Evolutionary conservation across 306 rosid species (phyloP).

Genomic region (Dryas octopetala): DNA sequence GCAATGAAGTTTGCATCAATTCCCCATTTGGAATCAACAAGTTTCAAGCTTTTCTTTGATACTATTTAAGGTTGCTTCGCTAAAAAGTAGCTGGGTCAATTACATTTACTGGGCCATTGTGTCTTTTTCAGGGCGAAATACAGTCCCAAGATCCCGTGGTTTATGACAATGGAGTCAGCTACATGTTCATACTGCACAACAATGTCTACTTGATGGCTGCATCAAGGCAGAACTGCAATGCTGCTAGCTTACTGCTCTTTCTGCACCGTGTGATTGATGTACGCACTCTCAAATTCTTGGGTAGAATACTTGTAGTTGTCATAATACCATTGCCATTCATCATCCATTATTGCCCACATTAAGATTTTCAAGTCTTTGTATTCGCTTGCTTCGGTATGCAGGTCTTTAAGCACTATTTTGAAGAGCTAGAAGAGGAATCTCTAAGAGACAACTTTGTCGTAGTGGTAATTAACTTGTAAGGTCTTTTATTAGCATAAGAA

Average conservation of each 20-base stretch:
- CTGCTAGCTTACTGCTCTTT: constrained; percentile 75
- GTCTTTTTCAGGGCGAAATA: constrained; percentile 54
- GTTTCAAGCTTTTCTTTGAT: background rate
- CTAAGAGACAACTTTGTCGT: constrained; percentile 86
- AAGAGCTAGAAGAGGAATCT: constrained; percentile 82
- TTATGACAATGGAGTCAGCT: constrained; percentile 69
- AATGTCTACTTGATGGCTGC: constrained; percentile 74
- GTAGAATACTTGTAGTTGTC: background rate
- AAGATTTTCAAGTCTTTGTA: background rate
- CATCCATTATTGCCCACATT: background rate
- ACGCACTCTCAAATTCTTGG: background rate
- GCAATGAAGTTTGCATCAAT: background rate
- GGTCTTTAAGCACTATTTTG: constrained; percentile 87
- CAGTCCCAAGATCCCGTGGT: constrained; percentile 87
- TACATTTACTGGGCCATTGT: background rate
- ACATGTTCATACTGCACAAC: constrained; percentile 78
- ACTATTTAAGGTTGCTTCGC: too few relatives aligned
- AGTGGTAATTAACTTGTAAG: constrained; percentile 52
- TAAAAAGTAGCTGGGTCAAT: background rate
- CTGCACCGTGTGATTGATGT: constrained; percentile 75
- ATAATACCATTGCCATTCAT: background rate
- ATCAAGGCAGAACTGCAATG: constrained; percentile 83
- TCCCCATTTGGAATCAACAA: background rate
- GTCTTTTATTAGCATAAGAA: background rate
- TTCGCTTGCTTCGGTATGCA: constrained; percentile 29